phyloP scores from a whole-genome alignment of 1,284 basidiomycete genomes.

The Pseudozyma hubeiensis region DNA sequence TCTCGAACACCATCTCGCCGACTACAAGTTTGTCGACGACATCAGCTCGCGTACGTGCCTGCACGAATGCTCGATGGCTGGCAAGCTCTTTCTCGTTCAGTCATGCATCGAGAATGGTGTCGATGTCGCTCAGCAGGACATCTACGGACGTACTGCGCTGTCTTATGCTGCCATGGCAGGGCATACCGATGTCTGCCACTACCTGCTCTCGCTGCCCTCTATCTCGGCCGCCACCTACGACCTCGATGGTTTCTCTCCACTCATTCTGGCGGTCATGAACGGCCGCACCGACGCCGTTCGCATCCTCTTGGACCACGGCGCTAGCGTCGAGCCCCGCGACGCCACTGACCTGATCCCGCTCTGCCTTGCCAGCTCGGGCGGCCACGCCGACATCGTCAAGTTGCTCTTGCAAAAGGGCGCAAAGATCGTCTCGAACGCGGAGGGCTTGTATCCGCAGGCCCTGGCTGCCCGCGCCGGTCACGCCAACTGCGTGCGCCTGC shows the following conservation, averaged over 20 bases:
- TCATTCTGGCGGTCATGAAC: conserved; percentile 90
- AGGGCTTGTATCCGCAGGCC: conserved; percentile 95
- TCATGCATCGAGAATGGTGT: conserved; percentile 83
- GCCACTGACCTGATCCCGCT: conserved; percentile 83
- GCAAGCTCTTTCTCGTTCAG: conserved; percentile 81
- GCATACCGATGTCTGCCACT: conserved; percentile 80
- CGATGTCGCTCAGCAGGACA: conserved; percentile 78
- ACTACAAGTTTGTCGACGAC: conserved; percentile 92
- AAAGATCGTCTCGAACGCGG: conserved; percentile 84
- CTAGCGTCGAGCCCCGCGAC: conserved; percentile 54
- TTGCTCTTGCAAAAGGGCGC: conserved; percentile 83
- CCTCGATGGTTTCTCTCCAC: conserved; percentile 87
- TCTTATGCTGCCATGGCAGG: conserved; percentile 98
- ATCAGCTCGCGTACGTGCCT: conserved; percentile 95
- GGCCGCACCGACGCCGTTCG: conserved; percentile 81
- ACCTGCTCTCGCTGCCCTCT: conserved; percentile 78
- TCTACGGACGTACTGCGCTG: conserved; percentile 90
- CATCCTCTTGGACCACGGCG: conserved; percentile 61
- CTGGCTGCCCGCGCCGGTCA: conserved; percentile 98
- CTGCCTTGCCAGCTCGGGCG: conserved; percentile 88
- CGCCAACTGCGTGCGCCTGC: conserved; percentile 80
- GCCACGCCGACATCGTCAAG: conserved; percentile 84
- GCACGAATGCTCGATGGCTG: conserved; percentile 92
- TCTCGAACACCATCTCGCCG: conserved; percentile 71
- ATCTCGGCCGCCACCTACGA: conserved; percentile 77